Evolutionary conservation across 1,139 yeast genomes (phyloP), one percentile per base, ranked within the genome.

Genomic region (Candida tropicalis): DNA sequence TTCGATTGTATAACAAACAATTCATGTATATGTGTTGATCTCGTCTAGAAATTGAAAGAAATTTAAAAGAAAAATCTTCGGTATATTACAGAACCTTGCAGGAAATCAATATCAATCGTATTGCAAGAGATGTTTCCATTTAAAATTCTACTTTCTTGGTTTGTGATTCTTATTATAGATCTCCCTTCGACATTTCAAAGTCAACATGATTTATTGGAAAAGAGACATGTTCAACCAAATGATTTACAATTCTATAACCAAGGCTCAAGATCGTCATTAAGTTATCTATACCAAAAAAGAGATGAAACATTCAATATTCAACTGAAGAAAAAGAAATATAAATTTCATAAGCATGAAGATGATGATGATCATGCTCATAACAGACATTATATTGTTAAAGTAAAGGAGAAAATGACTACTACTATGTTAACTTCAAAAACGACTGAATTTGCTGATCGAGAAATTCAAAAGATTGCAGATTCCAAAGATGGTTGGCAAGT

Each of bases 261-360:
- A 37, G 39, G 39, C 6, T 28, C 34, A 22, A 27, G 39, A 37
- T 37, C 39, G 3, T 37, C 39, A 11, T 26, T 37, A 22, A 37
- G 39, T 23, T 37, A 37, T 11, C 10, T 37, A 9, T 22, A 37
- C 11, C 27, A 28, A 28, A 37, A 28, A 37, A 28, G 34, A 28
- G 35, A 37, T 6, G 39, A 36, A 12, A 10, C 12, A 5, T 36
- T 36, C 12, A 18, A 17, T 12, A 36, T 26, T 9, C 32, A 26
- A 18, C 32, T 26, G 32, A 26, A 36, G 18, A 18, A 17, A 6
- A 18, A 27, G 24, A 18, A 33, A 13, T 20, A 11, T 4, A 23
- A 33, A 9, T 8, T 12, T 12, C 33, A 36, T 9, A 13, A 22
- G 8, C 28, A 28, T 11, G 15, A 22, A 17, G 13, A 22, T 13